Evolutionary conservation across 441 rosid genomes (phyloP).

Genomic region (Gossypium lobatum): DNA sequence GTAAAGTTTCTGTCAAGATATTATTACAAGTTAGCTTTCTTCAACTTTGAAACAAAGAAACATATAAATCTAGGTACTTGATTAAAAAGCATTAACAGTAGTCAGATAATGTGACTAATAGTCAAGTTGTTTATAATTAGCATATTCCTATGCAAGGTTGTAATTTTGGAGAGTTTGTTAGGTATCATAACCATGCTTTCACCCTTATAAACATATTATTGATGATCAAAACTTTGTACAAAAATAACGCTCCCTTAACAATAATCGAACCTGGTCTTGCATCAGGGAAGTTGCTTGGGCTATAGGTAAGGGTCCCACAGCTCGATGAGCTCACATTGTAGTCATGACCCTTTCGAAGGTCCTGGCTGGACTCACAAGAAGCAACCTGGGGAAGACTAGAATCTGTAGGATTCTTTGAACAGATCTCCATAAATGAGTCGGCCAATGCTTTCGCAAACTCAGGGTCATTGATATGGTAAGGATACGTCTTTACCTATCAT

Average conservation of each 20-base stretch:
- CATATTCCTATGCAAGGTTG: not conserved
- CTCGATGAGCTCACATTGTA: constrained; percentile 20
- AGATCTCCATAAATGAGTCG: constrained; percentile 65
- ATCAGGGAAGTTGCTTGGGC: constrained; percentile 71
- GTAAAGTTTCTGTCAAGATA: constrained; percentile 60
- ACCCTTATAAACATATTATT: not conserved
- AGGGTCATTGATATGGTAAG: constrained; percentile 73
- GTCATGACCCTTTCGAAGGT: constrained; percentile 20
- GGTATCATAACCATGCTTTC: not conserved
- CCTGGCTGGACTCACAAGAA: constrained; percentile 24
- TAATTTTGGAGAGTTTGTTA: not conserved
- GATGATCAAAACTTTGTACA: not conserved
- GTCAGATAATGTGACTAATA: not conserved
- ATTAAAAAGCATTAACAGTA: not conserved
- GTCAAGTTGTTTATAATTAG: not conserved
- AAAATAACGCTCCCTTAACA: constrained; percentile 2
- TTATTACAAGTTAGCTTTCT: constrained; percentile 14
- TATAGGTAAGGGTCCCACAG: constrained; percentile 36
- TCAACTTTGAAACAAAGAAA: not conserved
- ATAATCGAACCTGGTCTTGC: constrained; percentile 66
- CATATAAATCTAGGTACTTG: constrained; percentile 6
- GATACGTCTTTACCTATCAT: constrained; percentile 52
- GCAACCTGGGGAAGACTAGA: constrained; percentile 24
- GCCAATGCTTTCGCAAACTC: constrained; percentile 80
- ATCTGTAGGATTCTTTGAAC: constrained; percentile 24